Percentiles rank a stretch among this genome's conserved stretches.
phyloP scores from a whole-genome alignment of 441 rosid species.

The Adansonia gregorii region DNA sequence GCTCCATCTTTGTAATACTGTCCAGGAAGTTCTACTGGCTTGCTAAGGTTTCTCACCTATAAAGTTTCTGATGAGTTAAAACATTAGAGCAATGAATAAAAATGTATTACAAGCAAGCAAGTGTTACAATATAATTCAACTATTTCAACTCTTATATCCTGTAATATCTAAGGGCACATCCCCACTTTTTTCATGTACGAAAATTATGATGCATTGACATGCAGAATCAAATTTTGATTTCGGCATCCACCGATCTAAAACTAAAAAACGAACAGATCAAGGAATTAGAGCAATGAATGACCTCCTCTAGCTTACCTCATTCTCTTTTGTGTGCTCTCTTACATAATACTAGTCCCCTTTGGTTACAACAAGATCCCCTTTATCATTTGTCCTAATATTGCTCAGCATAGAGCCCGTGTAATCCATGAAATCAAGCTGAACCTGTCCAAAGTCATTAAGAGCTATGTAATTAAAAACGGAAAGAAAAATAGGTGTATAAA shows the following conservation, averaged over 20 bases:
- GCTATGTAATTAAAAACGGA: constrained; percentile 12
- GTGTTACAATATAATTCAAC: not conserved
- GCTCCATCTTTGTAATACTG: constrained; percentile 94
- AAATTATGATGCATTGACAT: not conserved
- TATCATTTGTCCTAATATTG: constrained; percentile 67
- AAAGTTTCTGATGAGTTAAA: constrained; percentile 27
- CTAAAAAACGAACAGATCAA: not conserved
- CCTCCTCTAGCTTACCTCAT: constrained; percentile 58
- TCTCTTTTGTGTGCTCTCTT: constrained; percentile 76
- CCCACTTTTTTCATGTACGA: not conserved
- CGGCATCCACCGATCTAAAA: not conserved
- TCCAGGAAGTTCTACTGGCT: constrained; percentile 91
- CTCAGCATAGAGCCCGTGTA: not conserved
- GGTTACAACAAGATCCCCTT: constrained; percentile 94
- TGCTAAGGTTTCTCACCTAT: constrained; percentile 96
- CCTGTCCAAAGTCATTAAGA: not conserved
- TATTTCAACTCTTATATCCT: not conserved
- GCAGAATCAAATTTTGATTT: not conserved
- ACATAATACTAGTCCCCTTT: constrained; percentile 97
- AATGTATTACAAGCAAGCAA: not conserved
- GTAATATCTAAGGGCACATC: not conserved
- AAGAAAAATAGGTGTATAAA: constrained; percentile 9
- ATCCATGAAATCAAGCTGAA: not conserved
- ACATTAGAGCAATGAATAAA: not conserved
- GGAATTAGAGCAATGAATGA: constrained; percentile 10